Base-by-base conservation (phyloP, 106 monocot species). In the Iris macrosiphon region DNA sequence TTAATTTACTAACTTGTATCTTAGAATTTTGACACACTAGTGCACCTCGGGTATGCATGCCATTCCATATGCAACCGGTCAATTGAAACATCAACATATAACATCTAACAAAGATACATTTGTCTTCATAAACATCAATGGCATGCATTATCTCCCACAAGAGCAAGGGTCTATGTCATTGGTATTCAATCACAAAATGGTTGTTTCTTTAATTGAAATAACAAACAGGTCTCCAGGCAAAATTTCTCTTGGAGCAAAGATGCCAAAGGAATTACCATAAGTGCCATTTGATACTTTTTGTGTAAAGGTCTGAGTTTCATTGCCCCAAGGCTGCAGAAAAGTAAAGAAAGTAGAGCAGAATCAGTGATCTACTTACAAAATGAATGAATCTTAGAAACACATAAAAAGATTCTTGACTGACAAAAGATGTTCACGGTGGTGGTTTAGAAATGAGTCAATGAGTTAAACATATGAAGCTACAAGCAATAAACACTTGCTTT, bases 31-130 rank as follows among this genome's bases (percentile, higher is more conserved):
- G n/a, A n/a, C n/a, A n/a, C n/a, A n/a, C n/a, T n/a, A n/a, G n/a
- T n/a, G n/a, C n/a, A n/a, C n/a, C n/a, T n/a, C n/a, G n/a, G n/a
- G n/a, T n/a, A n/a, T n/a, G n/a, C n/a, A n/a, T n/a, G n/a, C n/a
- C n/a, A n/a, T n/a, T n/a, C n/a, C n/a, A n/a, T n/a, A n/a, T n/a
- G n/a, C n/a, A n/a, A n/a, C n/a, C 33, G 53, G 29, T 53, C n/a
- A 53, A 53, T 53, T n/a, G 33, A 31, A 2, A 53, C 53, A 53
- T 53, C 53, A 53, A 53, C 6, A 15, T 17, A 22, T 6, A 2
- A 22, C 0, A 15, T 10, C 31, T n/a, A 27, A 3, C 10, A 16
- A 4, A 22, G 25, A 47, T 0, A 3, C 10, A 25, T 47, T 47
- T 26, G 2, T 0, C 9, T 10, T 8, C 44, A 16, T 4, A 4